A percentile compares a stretch with the other conserved stretches of the same genome.
phyloP scores from a whole-genome alignment of 108 stramenopile species.

The Fistulifera pelliculosa region DNA sequence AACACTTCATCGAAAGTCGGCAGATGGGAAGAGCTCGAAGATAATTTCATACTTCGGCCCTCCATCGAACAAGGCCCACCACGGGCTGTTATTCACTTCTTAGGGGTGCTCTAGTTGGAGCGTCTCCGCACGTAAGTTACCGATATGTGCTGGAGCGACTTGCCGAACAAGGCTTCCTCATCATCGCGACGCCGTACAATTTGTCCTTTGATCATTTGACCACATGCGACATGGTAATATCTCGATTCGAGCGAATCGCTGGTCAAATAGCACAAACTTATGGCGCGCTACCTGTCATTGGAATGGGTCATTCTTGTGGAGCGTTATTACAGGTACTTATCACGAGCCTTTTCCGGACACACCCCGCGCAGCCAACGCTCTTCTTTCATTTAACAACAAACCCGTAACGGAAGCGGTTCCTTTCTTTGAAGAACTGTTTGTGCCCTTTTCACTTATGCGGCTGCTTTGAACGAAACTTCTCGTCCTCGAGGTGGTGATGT shows the following conservation, averaged over 20 bases:
- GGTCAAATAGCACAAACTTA: constrained; percentile 64
- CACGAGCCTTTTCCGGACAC: constrained; percentile 85
- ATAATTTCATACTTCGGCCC: constrained; percentile 74
- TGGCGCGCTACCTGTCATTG: constrained; percentile 87
- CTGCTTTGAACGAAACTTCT: constrained; percentile 39
- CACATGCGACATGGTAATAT: constrained; percentile 79
- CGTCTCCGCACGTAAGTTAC: constrained; percentile 83
- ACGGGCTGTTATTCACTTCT: constrained; percentile 69
- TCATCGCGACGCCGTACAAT: constrained; percentile 91
- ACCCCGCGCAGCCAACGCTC: constrained; percentile 82
- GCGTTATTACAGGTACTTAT: constrained; percentile 85
- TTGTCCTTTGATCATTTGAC: constrained; percentile 84
- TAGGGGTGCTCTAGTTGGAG: constrained; percentile 90
- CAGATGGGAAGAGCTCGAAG: constrained; percentile 63
- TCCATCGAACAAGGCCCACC: constrained; percentile 25
- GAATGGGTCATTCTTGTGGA: constrained; percentile 87
- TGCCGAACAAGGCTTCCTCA: constrained; percentile 71
- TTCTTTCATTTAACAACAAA: constrained; percentile 77
- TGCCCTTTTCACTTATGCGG: constrained; percentile 61
- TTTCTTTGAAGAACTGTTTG: constrained; percentile 79
- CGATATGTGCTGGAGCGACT: constrained; percentile 78
- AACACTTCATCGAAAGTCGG: constrained; percentile 7
- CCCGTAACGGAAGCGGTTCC: constrained; percentile 78
- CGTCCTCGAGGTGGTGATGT: constrained; percentile 22
- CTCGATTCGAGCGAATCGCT: constrained; percentile 76